Evolutionary conservation across 495 filamentous ascomycete species (phyloP), one percentile per base, ranked within the genome.

Genomic region (Penicillium mononematosum): DNA sequence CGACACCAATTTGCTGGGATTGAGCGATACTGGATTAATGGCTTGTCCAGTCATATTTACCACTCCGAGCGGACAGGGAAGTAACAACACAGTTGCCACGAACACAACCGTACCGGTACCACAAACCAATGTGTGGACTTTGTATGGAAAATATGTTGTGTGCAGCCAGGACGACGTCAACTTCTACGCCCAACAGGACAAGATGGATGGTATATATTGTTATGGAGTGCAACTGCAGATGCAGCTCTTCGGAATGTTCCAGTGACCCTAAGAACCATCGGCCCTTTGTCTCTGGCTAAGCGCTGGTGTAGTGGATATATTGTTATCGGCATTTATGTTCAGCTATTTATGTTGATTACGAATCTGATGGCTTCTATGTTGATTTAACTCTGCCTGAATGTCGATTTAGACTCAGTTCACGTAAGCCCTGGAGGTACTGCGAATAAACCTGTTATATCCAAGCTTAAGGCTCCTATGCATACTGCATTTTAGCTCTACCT

Each of bases 181-280:
- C n/a, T 58, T 58, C 25, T 58, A 58, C 19, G 56, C 50, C n/a
- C 36, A 53, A 44, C 67, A 16, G 48, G 43, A 19, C 5, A 63
- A 12, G 61, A 63, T 19, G 58, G 56, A 9, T 39, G 67, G 55
- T 75, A 66, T 62, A 41, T 45, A n/a, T 56, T 75, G 36, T 50
- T 62, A 27, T 74, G 68, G 70, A 74, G 74, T 57, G 58, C 56
- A 7, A 67, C 67, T n/a, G 58, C 61, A 22, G 56, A 63, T 6
- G 49, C 56, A n/a, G 44, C 32, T 32, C 52, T 63, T 12, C 65
- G 54, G n/a, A 50, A 58, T 9, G 53, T 68, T 16, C 36, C 64
- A 8, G 51, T 75, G 39, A 61, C 57, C 24, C 41, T 72, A 47
- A 68, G 60, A 27, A 59, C 62, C 4, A 64, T 64, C 17, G 61